Percentiles rank a stretch among this genome's conserved stretches.
Conservation (phyloP, 1,139 yeast genomes). For the Geotrichum carabidarum region DNA sequence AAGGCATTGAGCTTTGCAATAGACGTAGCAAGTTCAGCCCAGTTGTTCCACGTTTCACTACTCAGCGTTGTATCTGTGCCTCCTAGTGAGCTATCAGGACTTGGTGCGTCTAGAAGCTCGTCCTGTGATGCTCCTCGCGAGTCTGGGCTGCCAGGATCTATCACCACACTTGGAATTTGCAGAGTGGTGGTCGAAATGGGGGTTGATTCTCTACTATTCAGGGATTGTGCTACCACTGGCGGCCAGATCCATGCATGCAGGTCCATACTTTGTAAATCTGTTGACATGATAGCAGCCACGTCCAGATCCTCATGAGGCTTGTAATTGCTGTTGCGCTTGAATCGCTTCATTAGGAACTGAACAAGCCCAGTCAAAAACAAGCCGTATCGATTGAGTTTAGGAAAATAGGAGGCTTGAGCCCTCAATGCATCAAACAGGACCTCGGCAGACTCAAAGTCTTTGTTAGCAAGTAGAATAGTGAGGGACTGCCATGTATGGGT, state of each 20-base stretch:
- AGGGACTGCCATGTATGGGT: constrained; percentile 25
- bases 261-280: constrained; percentile 27
- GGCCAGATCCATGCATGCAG: constrained; percentile 31
- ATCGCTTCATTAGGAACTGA: background rate
- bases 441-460: constrained; percentile 17
- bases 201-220: background rate
- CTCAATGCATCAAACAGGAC: constrained; percentile 3
- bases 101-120: background rate
- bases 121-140: background rate
- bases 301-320: constrained; percentile 27
- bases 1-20: background rate
- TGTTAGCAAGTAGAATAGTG: constrained; percentile 22
- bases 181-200: background rate
- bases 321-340: constrained; percentile 12
- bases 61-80: background rate
- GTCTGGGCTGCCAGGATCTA: constrained; percentile 13
- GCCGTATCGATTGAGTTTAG: constrained; percentile 7
- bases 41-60: background rate
- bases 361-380: constrained; percentile 18
- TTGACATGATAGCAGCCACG: constrained; percentile 27
- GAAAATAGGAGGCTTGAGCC: constrained; percentile 1
- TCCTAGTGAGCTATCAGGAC: background rate
- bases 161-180: constrained; percentile 8
- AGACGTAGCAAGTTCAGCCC: background rate
- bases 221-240: background rate